phyloP scores from a whole-genome alignment of 495 filamentous ascomycete species.

The Halenospora varia region DNA sequence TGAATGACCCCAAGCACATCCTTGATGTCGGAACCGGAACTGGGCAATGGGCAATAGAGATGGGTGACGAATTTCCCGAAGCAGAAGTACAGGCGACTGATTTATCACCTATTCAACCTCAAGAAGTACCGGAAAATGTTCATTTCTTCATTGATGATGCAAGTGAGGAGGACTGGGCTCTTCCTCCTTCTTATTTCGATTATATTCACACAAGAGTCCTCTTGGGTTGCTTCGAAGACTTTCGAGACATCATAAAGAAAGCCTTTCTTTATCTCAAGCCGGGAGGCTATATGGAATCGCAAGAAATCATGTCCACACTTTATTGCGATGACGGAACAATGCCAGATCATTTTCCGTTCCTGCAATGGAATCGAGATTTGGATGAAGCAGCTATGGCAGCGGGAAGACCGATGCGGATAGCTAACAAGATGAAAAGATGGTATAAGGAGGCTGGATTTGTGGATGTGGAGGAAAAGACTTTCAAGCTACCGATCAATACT shows the following conservation, averaged over 20 bases:
- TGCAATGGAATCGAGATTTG: constrained; percentile 50
- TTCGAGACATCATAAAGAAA: constrained; percentile 33
- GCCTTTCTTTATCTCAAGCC: constrained; percentile 50
- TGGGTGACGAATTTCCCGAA: constrained; percentile 38
- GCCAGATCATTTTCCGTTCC: constrained; percentile 33
- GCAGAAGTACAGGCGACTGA: constrained; percentile 22
- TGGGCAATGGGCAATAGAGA: constrained; percentile 60
- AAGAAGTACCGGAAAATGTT: constrained; percentile 25
- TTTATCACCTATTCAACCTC: constrained; percentile 29
- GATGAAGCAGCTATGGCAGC: constrained; percentile 41
- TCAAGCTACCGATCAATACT: constrained; percentile 54
- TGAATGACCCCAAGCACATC: constrained; percentile 48
- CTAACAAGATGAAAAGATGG: constrained; percentile 48
- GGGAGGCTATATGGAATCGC: constrained; percentile 63
- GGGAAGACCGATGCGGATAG: constrained; percentile 48
- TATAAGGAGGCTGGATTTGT: constrained; percentile 60
- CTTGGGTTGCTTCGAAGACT: constrained; percentile 41
- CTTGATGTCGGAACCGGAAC: constrained; percentile 71
- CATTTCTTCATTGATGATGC: constrained; percentile 31
- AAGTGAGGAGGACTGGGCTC: constrained; percentile 32
- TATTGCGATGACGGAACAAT: constrained; percentile 60
- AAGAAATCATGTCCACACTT: constrained; percentile 55
- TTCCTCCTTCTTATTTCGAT: constrained; percentile 30
- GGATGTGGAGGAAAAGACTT: constrained; percentile 52
- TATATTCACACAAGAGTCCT: constrained; percentile 48